Conservation (phyloP, 257 asterid species). For the Henckelia pumila region DNA sequence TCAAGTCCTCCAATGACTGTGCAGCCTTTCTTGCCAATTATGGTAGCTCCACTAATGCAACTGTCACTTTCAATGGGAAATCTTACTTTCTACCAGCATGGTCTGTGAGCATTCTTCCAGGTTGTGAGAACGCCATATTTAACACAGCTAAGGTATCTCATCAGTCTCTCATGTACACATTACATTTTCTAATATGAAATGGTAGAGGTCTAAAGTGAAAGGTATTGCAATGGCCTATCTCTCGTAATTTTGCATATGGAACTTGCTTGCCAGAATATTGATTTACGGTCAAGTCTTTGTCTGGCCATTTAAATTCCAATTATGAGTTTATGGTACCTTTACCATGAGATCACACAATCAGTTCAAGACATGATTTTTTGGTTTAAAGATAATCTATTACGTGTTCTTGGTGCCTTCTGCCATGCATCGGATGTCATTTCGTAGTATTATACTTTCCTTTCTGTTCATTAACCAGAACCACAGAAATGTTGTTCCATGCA, state of each 20-base stretch:
- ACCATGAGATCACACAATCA: not conserved
- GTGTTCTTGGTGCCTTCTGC: not conserved
- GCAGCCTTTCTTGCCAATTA: constrained; percentile 82
- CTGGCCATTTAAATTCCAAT: not conserved
- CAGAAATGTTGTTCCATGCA: too few species aligned
- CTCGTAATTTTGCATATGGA: too few species aligned
- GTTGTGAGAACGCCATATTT: constrained; percentile 60
- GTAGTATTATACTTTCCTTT: not conserved
- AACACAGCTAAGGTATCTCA: constrained; percentile 72
- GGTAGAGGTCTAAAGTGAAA: too few species aligned
- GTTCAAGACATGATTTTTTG: not conserved
- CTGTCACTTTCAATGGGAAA: constrained; percentile 56
- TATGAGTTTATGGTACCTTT: not conserved
- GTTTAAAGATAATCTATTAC: constrained; percentile 1
- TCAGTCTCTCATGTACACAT: not conserved
- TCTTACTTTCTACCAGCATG: constrained; percentile 76
- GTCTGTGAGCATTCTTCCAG: constrained; percentile 93
- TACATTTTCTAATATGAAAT: too few species aligned
- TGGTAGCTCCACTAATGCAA: constrained; percentile 55
- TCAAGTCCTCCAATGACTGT: constrained; percentile 57
- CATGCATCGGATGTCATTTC: too few species aligned
- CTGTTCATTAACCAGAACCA: not conserved
- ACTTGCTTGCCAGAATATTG: too few species aligned
- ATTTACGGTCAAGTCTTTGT: too few species aligned
- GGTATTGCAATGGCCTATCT: too few species aligned